Base-by-base conservation (phyloP, 2,329 filamentous ascomycete genomes). In the Bipolaris sorokiniana region DNA sequence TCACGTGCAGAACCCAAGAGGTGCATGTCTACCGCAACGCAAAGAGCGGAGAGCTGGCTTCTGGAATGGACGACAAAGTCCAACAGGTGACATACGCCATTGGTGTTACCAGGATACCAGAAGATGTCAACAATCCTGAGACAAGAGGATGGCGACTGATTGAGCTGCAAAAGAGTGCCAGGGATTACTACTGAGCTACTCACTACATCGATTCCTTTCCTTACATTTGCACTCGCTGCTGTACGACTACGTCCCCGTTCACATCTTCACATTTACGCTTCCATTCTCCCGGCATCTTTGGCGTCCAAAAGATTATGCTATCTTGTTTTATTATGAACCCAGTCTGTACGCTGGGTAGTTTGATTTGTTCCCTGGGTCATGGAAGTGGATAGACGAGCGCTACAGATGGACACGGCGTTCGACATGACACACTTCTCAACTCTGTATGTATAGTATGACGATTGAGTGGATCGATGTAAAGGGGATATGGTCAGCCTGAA, bases 41-140 rank as follows among this genome's bases (percentile, higher is more conserved):
- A 56, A 98, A 99, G 84, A 89, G 89, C 1, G 89, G 89, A 63
- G 84, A 97, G 77, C 86, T 99, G 46, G 93, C 94, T 3, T 94
- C 94, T 11, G 95, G 95, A 41, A 98, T 97, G 92, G 95, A 99
- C 78, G 95, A 99, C 79, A 96, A 93, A 80, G 95, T 99, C 22
- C 95, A 99, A 79, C 88, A 97, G 67, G 95, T 99, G 66, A 98
- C 95, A 2, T 99, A 99, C 73, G 95, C 94, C 62, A 98, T 99
- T 67, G 95, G 95, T 69, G 90, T 99, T 59, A 99, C 95, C 3
- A 85, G 95, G 64, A 88, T 96, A 58, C 89, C 95, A 2, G 95
- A 99, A 75, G 95, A 99, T 68, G 94, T 98, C 66, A 94, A 89
- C 82, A 98, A 99, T 77, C 91, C 92, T 1, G 95, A 99, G 81